These are phyloP conservation scores for Infundibulicybe gibba DNA, from an alignment of 768 basidiomycete genomes.

Conservation along the genomic window DNA sequence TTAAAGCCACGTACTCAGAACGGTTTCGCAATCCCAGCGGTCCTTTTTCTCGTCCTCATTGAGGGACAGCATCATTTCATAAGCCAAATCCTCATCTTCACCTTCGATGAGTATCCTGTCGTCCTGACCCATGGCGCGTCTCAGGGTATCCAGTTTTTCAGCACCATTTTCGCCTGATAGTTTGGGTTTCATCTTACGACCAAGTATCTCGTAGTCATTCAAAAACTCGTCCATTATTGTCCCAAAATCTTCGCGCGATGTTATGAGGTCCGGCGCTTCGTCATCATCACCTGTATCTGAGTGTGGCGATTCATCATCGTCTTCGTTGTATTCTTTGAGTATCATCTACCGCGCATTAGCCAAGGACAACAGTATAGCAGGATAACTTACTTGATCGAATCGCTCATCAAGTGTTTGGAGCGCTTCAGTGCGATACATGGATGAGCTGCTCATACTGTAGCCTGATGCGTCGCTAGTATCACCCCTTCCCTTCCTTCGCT, in stretches of 20 bases:
- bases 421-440: slow-evolving; percentile 90
- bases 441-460: slow-evolving; percentile 96
- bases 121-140: slow-evolving; percentile 73
- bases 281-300: slow-evolving; percentile 43
- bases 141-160: slow-evolving; percentile 78
- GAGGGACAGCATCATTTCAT: slow-evolving; percentile 32
- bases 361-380: not conserved
- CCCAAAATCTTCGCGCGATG: slow-evolving; percentile 85
- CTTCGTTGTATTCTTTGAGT: slow-evolving; percentile 74
- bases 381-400: slow-evolving; percentile 77
- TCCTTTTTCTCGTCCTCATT: slow-evolving; percentile 63
- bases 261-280: slow-evolving; percentile 70
- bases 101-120: slow-evolving; percentile 44
- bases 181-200: slow-evolving; percentile 78
- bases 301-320: slow-evolving; percentile 25
- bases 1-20: slow-evolving; percentile 66
- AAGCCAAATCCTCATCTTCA: slow-evolving; percentile 43
- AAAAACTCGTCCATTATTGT: slow-evolving; percentile 93
- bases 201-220: slow-evolving; percentile 85
- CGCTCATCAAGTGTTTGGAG: slow-evolving; percentile 86
- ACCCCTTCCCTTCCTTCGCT: slow-evolving; percentile 64
- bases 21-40: slow-evolving; percentile 95
- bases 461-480: slow-evolving; percentile 85
- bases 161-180: slow-evolving; percentile 69
- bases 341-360: slow-evolving; percentile 50